phyloP scores from a whole-genome alignment of 352 stramenopile species.

The Achlya hypogyna region DNA sequence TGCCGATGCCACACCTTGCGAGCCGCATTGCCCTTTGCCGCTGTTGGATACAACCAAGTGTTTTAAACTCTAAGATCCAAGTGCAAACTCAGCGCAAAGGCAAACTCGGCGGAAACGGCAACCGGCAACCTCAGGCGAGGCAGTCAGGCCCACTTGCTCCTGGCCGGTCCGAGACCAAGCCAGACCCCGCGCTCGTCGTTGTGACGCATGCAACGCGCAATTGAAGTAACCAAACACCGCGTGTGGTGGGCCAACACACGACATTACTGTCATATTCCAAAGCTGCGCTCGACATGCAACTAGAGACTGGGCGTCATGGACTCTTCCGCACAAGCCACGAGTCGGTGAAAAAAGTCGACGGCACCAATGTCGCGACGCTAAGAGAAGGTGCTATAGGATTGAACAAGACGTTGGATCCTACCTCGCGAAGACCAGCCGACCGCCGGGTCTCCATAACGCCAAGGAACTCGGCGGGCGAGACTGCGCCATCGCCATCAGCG shows the following conservation, averaged over 20 bases:
- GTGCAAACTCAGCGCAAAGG: background rate
- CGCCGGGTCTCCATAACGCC: conserved; percentile 82
- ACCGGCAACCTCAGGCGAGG: too few relatives aligned
- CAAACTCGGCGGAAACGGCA: too few relatives aligned
- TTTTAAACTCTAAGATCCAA: background rate
- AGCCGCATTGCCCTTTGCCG: too few relatives aligned
- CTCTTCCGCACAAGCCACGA: conserved; percentile 37
- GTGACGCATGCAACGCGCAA: background rate
- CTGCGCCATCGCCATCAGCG: conserved; percentile 54
- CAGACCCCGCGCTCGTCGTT: too few relatives aligned
- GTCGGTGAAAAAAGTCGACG: conserved; percentile 50
- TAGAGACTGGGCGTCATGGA: background rate
- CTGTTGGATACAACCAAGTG: too few relatives aligned
- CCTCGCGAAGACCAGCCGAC: conserved; percentile 71
- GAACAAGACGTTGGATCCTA: conserved; percentile 22
- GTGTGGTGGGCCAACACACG: too few relatives aligned
- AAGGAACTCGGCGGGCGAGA: conserved; percentile 78
- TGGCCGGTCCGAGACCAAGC: too few relatives aligned
- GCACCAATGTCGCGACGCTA: conserved; percentile 69
- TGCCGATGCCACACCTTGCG: too few relatives aligned
- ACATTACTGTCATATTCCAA: too few relatives aligned
- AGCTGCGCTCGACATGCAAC: too few relatives aligned
- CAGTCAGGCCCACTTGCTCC: too few relatives aligned
- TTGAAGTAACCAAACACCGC: too few relatives aligned
- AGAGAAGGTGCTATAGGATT: background rate